These are phyloP conservation scores for Schwanniomyces yamadae DNA, from an alignment of 805 yeast species.

Conservation along the genomic window DNA sequence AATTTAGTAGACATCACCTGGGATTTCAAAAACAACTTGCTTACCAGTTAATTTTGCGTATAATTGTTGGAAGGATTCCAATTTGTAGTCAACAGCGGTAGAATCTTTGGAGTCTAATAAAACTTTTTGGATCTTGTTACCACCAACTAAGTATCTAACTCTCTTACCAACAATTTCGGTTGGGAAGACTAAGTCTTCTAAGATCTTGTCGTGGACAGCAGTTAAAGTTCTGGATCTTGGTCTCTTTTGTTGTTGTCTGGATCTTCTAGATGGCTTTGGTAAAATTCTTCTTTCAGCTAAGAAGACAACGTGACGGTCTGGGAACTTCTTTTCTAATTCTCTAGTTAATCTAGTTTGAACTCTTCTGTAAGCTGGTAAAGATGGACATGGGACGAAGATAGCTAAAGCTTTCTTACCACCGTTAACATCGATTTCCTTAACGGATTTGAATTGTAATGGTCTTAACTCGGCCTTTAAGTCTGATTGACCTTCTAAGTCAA, in stretches of 20 bases:
- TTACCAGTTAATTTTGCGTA: slow-evolving; percentile 99
- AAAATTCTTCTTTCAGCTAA: slow-evolving; percentile 99
- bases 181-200: slow-evolving; percentile 99
- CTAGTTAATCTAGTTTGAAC: slow-evolving; percentile 97
- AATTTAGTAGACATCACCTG: slow-evolving; percentile 44
- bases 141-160: slow-evolving; percentile 98
- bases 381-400: slow-evolving; percentile 97
- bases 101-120: slow-evolving; percentile 97
- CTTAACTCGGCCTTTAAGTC: slow-evolving; percentile 98
- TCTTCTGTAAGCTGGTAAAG: slow-evolving; percentile 89
- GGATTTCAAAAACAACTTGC: slow-evolving; percentile 97
- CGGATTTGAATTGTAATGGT: slow-evolving; percentile 97
- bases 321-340: slow-evolving; percentile 99
- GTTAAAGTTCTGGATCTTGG: slow-evolving; percentile 99
- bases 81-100: slow-evolving; percentile 95
- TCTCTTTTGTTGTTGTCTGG: slow-evolving; percentile 96
- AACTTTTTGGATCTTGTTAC: slow-evolving; percentile 97
- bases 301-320: slow-evolving; percentile 99
- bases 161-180: slow-evolving; percentile 99
- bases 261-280: slow-evolving; percentile 97
- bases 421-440: slow-evolving; percentile 95
- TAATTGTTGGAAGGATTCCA: slow-evolving; percentile 98
- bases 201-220: slow-evolving; percentile 97
- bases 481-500: slow-evolving; percentile 94
- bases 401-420: slow-evolving; percentile 99